Evolutionary conservation across 1,284 basidiomycete species (phyloP), one percentile per base, ranked within the genome.

Genomic region (Trametes hirsuta): DNA sequence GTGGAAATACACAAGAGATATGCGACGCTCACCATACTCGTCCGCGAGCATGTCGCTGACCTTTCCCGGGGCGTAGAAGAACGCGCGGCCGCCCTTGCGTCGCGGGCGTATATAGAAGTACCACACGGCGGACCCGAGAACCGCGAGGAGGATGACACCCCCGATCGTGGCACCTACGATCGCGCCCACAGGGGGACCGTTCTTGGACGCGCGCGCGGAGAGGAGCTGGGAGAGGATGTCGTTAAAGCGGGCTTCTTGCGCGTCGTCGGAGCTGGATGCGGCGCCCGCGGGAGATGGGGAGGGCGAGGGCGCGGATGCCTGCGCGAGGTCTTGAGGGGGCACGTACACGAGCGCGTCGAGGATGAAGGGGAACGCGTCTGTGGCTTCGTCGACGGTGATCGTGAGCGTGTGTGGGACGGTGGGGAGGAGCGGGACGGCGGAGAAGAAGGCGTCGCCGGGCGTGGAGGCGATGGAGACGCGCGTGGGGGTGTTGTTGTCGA

Each of bases 21-120:
- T 22, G 24, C 14, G 44, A 14, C 21, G 21, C 48, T 40, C 12
- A 50, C 48, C 48, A 21, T 39, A 50, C 48, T 50, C 48, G 48
- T 40, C 48, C 21, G 37, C 9, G 3, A 50, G 37, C 48, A 50
- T 50, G 22, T 50, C 48, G 36, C 48, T 35, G 10, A 37, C 48
- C 48, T 50, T 50, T 14, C 36, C 48, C 12, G 48, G 48, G 12
- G 48, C 48, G 48, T 50, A 50, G 22, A 50, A 50, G 48, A 50
- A 50, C 21, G 48, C 36, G 10, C 48, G 36, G 2, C 48, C 48
- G 21, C 48, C 48, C 2, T 50, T 50, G 11, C 48, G 48, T 6
- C 48, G 48, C 11, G 48, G 48, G 36, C 48, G 48, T 12, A 50
- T 15, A 18, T 15, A 25, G 36, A 50, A 25, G 36, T 50, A 50